Base-by-base conservation (phyloP, 2,329 filamentous ascomycete species). In the Pseudodiploospora longispora region DNA sequence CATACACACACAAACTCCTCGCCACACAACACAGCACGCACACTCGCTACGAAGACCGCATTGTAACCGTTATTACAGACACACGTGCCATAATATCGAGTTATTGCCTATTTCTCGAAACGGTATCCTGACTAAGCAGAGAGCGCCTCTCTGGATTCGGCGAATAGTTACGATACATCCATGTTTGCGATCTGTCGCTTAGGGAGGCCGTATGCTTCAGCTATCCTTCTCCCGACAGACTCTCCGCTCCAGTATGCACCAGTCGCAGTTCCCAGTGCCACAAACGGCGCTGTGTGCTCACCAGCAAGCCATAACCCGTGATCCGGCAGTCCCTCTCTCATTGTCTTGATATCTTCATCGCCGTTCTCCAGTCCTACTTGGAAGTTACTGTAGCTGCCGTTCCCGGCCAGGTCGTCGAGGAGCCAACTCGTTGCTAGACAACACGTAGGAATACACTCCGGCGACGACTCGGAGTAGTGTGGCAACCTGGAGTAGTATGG, bases 191-290 rank as follows among this genome's bases (percentile, higher is more conserved):
- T 19, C 12, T 37, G 35, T 10, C 35, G 19, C 39, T 41, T 38
- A 27, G 47, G 45, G 54, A 38, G 47, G 8, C 67, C 73, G 58
- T 82, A 83, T 6, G 64, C 69, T 55, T 74, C 69, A 1, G 70
- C 67, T 46, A 89, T 77, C 57, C 81, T 76, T 60, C 70, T 75
- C 1, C 76, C 89, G 31, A 89, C 85, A 19, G 75, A 76, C 67
- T 95, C 87, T 1, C 90, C 90, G 60, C 85, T 88, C 87, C 87
- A 95, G 62, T 88, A 96, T 8, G 91, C 91, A 1, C 91, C 91
- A 1, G 88, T 94, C 9, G 83, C 85, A 4, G 90, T 96, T 0
- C 90, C 91, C 49, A 96, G 63, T 8, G 86, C 89, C 29, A 94
- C 82, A 67, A 95, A 95, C 4, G 90, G 89, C 43, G 87, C 83